Base-by-base conservation (phyloP, 2,329 filamentous ascomycete species). In the Aspergillus quadrilineatus region DNA sequence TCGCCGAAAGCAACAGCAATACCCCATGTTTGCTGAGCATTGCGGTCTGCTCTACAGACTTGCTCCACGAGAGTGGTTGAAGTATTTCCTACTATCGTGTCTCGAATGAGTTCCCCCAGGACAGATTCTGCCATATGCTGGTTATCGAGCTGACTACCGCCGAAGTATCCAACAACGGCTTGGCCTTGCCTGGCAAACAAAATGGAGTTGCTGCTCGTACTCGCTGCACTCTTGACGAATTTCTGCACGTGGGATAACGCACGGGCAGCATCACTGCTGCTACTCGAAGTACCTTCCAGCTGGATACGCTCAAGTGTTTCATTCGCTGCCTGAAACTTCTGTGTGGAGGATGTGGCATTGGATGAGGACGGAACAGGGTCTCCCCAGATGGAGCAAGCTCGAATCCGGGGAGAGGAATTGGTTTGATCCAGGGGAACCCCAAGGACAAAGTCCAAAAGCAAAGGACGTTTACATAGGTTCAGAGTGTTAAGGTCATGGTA, bases 381-480 rank as follows among this genome's bases (percentile, higher is more conserved):
- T 34, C 50, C 50, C 50, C 50, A 53, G 41, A 53, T 32, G n/a
- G 50, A 53, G 34, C 50, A 53, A 17, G 50, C 50, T 28, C 41
- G 50, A 43, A 53, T 53, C 30, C 42, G 28, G 22, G 30, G 50
- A 34, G 15, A 44, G 42, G 28, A 28, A 30, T 15, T n/a, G 42
- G 50, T n/a, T 5, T 46, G 15, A 14, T 46, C 42, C 39, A 53
- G 17, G 42, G 41, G 41, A 32, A 43, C 30, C 12, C 17, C 50
- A 12, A 53, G 26, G 3, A 44, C 29, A 46, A 53, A 53, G 42
- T 53, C 41, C 41, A 53, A 36, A 41, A 53, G 41, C 28, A 53
- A 9, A 39, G 50, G 50, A n/a, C 50, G 50, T 4, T 46, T 26
- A 53, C 50, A 53, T 37, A 28, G 50, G 50, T 44, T 39, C 50